These are phyloP conservation scores for Xanthoparmelia taractica DNA, from an alignment of 495 filamentous ascomycete genomes.

Conservation along the genomic window DNA sequence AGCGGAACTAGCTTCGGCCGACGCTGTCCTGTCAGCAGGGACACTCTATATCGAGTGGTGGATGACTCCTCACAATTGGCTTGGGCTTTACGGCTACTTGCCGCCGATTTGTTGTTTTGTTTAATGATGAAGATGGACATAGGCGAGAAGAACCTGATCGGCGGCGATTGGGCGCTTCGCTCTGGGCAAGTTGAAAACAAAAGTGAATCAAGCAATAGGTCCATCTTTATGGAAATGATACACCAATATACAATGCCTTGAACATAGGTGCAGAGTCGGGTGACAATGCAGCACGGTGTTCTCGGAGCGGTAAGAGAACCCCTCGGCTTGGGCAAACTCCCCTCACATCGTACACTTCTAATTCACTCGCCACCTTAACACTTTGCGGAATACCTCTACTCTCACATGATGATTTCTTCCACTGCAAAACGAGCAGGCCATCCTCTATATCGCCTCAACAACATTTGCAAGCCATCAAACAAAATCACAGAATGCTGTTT, in stretches of 20 bases:
- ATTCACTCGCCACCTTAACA: conserved; percentile 1
- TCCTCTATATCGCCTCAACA: not conserved
- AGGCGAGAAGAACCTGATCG: not conserved
- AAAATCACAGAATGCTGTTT: not conserved
- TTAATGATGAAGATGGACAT: not conserved
- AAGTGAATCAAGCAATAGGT: not conserved
- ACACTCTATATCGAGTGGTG: not conserved
- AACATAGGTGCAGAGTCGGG: conserved; percentile 1
- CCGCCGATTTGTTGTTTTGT: not conserved
- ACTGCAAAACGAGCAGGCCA: not conserved
- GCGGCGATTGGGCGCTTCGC: too few relatives aligned
- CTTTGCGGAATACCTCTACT: not conserved
- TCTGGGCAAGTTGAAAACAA: not conserved
- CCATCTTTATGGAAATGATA: not conserved
- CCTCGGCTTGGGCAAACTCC: not conserved
- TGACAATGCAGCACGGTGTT: not conserved
- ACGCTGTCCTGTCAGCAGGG: not conserved
- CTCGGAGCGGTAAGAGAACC: not conserved
- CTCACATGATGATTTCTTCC: not conserved
- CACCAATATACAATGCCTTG: not conserved
- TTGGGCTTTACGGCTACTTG: not conserved
- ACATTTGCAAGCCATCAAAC: too few relatives aligned
- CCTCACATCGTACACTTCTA: not conserved
- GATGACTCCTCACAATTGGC: not conserved
- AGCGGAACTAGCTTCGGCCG: not conserved